A percentile compares a stretch with the other conserved stretches of the same genome.
Evolutionary conservation across 2,329 filamentous ascomycete species (phyloP).

Genomic region (Arthroderma sp.): DNA sequence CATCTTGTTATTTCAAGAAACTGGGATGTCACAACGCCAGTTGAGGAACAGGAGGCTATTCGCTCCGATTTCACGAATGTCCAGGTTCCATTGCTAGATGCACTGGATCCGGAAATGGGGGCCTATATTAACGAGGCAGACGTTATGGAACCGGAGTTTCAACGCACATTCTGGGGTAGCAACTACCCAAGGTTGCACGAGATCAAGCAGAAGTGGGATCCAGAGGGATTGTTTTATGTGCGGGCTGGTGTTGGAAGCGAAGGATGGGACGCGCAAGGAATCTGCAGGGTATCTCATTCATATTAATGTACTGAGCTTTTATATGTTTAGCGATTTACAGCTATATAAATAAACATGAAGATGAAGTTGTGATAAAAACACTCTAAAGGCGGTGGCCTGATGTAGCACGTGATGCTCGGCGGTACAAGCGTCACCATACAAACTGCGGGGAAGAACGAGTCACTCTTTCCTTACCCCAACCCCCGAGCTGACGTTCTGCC

Average conservation of each 20-base stretch:
- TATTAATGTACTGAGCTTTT: background rate
- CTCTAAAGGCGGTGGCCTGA: too few relatives aligned
- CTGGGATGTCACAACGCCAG: conserved; percentile 3
- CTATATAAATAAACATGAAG: too few relatives aligned
- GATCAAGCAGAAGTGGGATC: conserved; percentile 33
- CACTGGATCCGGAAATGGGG: conserved; percentile 24
- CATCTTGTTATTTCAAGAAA: conserved; percentile 7
- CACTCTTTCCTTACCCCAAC: too few relatives aligned
- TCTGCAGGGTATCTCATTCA: conserved; percentile 3
- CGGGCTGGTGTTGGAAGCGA: conserved; percentile 30
- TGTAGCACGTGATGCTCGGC: too few relatives aligned
- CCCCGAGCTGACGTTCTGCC: too few relatives aligned
- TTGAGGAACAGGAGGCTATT: conserved; percentile 6
- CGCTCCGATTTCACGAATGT: conserved; percentile 19
- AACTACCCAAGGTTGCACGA: conserved; percentile 25
- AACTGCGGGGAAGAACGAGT: too few relatives aligned
- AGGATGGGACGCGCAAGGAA: conserved; percentile 5
- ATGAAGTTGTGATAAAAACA: too few relatives aligned
- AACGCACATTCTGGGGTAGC: conserved; percentile 29
- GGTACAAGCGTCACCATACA: too few relatives aligned
- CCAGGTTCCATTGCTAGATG: conserved; percentile 26
- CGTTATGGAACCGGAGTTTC: conserved; percentile 26
- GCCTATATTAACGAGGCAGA: conserved; percentile 31
- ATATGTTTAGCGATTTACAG: too few relatives aligned
- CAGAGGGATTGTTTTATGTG: conserved; percentile 34